A percentile compares a stretch with the other conserved stretches of the same genome.
phyloP scores from a whole-genome alignment of 108 stramenopile species.

The Conticribra weissflogii region DNA sequence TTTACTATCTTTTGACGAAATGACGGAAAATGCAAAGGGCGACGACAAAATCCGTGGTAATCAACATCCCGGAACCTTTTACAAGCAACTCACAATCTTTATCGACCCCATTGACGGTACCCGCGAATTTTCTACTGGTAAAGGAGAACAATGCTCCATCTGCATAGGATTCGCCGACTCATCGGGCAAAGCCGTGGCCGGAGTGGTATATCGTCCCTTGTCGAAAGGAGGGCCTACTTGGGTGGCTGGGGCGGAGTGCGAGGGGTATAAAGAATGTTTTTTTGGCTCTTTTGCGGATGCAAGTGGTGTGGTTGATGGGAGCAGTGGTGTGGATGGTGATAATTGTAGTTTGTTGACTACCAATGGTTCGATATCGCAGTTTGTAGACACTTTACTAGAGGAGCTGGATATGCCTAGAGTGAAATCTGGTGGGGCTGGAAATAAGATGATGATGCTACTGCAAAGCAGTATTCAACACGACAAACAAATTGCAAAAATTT shows the following conservation, averaged over 20 bases:
- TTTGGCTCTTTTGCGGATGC: no score
- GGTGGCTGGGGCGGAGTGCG: slow-evolving; percentile 53
- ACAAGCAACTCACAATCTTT: slow-evolving; percentile 48
- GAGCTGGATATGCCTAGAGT: slow-evolving; percentile 34
- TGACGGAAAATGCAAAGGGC: not conserved
- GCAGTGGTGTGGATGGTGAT: not conserved
- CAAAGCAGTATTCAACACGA: slow-evolving; percentile 33
- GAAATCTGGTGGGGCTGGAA: slow-evolving; percentile 64
- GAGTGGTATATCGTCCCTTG: slow-evolving; percentile 63
- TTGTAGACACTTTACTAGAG: slow-evolving; percentile 47
- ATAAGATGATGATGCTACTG: slow-evolving; percentile 66
- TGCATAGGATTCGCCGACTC: slow-evolving; percentile 64
- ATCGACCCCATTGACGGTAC: slow-evolving; percentile 76
- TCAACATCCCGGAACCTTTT: not conserved
- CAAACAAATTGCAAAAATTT: no score
- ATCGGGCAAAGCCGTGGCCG: slow-evolving; percentile 53
- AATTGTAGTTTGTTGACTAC: slow-evolving; percentile 52
- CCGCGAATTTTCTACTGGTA: slow-evolving; percentile 58
- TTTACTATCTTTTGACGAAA: no score
- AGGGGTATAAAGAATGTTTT: slow-evolving; percentile 34
- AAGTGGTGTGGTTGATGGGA: not conserved
- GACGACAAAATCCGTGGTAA: not conserved
- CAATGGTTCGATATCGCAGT: slow-evolving; percentile 65
- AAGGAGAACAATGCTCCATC: slow-evolving; percentile 68
- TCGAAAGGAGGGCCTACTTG: slow-evolving; percentile 47